These are phyloP conservation scores for Myxozyma neotropica DNA, from an alignment of 805 yeast genomes.

Conservation along the genomic window DNA sequence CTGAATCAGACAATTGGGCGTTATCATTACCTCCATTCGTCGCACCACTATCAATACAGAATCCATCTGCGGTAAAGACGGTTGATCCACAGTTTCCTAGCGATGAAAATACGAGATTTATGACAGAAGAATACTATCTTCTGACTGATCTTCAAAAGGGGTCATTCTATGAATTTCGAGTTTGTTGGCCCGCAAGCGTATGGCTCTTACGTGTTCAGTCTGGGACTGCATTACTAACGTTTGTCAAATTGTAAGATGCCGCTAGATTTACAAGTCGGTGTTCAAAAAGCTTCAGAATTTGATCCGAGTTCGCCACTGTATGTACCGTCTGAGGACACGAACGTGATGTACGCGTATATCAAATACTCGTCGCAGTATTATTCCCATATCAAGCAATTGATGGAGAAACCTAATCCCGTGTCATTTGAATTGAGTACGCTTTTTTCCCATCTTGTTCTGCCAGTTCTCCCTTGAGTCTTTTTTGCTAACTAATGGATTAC, in stretches of 20 bases:
- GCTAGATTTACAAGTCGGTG: slow-evolving; percentile 31
- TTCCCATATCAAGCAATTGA: slow-evolving; percentile 20
- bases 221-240: not conserved
- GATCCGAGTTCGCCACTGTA: slow-evolving; percentile 24
- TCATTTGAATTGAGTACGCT: slow-evolving; percentile 29
- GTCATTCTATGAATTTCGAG: slow-evolving; percentile 33
- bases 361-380: slow-evolving; percentile 31
- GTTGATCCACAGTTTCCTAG: slow-evolving; percentile 23
- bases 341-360: slow-evolving; percentile 28
- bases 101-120: slow-evolving; percentile 12
- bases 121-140: slow-evolving; percentile 27
- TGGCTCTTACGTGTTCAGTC: not conserved
- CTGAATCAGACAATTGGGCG: not conserved
- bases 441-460: not conserved
- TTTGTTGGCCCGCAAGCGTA: slow-evolving; percentile 35
- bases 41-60: slow-evolving; percentile 9
- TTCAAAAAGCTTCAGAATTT: slow-evolving; percentile 24
- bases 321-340: slow-evolving; percentile 12
- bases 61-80: slow-evolving; percentile 25
- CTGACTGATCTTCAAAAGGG: slow-evolving; percentile 26
- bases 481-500: not conserved
- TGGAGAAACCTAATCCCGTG: slow-evolving; percentile 27
- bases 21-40: slow-evolving; percentile 9
- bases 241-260: slow-evolving; percentile 18
- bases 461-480: no score